Base-by-base conservation (phyloP, 192 early-diverging fungal species). In the Spizellomyces punctatus region DNA sequence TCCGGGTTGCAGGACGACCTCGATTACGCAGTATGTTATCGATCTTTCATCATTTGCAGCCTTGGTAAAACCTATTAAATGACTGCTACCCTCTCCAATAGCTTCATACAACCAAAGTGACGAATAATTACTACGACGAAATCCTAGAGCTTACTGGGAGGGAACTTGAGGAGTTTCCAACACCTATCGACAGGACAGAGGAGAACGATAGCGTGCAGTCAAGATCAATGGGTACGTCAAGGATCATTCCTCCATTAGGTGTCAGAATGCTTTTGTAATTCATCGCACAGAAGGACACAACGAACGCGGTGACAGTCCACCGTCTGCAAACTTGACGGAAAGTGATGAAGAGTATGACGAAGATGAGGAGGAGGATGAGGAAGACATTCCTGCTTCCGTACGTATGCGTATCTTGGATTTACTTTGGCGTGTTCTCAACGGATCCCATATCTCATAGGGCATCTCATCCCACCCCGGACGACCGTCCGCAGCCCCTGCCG, bases 291-390 rank as follows among this genome's bases (percentile, higher is more conserved):
- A 65, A 10, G 41, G 14, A 14, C 9, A 58, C 36, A 9, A 44
- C 70, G 63, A 60, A 6, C 48, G 79, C 64, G 83, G 83, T 5
- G 83, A 85, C 66, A 80, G 71, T 5, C 83, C 81, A 2, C 83
- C 83, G 8, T 81, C 81, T 10, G 75, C 58, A 17, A 77, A 77
- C 46, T 62, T 85, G 56, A 75, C 81, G 8, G 75, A 77, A 10
- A 76, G 79, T 49, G 81, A 83, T 10, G 81, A 79, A 14, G 83
- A 81, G n/a, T 83, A 83, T 46, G 79, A 75, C 21, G 67, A 84
- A 6, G 81, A 74, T n/a, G 73, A 66, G n/a, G 71, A 69, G 42
- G 80, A 79, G 10, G 78, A 80, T 67, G 78, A 79, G 42, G 65
- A 58, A 22, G 63, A 71, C 27, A 36, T 36, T 3, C 27, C 27